Evolutionary conservation across 1,284 basidiomycete species (phyloP).

Genomic region (Leucoagaricus sp.): DNA sequence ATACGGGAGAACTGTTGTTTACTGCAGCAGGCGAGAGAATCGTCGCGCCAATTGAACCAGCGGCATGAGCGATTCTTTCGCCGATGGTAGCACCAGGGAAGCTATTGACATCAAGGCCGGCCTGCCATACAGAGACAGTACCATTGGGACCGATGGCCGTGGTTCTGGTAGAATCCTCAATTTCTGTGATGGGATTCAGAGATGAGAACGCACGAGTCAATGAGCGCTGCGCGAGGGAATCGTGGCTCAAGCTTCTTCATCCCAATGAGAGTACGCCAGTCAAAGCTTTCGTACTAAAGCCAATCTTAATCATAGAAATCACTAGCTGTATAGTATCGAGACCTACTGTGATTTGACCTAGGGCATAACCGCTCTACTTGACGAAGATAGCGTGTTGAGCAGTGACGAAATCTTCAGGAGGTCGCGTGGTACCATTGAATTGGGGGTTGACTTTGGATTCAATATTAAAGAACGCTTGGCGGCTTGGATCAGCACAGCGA

Average conservation of each 20-base stretch:
- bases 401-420: constrained; percentile 66
- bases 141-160: constrained; percentile 42
- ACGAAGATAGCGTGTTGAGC: constrained; percentile 60
- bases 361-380: constrained; percentile 54
- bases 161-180: constrained; percentile 31
- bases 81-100: constrained; percentile 59
- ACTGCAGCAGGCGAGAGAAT: constrained; percentile 66
- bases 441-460: constrained; percentile 77
- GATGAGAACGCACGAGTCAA: constrained; percentile 49
- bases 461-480: constrained; percentile 70
- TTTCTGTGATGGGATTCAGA: not conserved
- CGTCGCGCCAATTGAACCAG: constrained; percentile 62
- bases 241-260: constrained; percentile 67
- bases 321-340: not conserved
- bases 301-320: not conserved
- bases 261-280: constrained; percentile 69
- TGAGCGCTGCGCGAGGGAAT: constrained; percentile 60
- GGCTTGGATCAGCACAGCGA: constrained; percentile 64
- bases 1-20: constrained; percentile 30
- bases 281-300: constrained; percentile 72
- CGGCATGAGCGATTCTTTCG: constrained; percentile 63
- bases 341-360: constrained; percentile 59
- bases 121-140: constrained; percentile 59
- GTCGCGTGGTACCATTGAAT: constrained; percentile 54
- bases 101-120: constrained; percentile 53